These are phyloP conservation scores for Eremochloa ophiuroides DNA, from an alignment of 176 grass and related monocot genomes.

Conservation along the genomic window DNA sequence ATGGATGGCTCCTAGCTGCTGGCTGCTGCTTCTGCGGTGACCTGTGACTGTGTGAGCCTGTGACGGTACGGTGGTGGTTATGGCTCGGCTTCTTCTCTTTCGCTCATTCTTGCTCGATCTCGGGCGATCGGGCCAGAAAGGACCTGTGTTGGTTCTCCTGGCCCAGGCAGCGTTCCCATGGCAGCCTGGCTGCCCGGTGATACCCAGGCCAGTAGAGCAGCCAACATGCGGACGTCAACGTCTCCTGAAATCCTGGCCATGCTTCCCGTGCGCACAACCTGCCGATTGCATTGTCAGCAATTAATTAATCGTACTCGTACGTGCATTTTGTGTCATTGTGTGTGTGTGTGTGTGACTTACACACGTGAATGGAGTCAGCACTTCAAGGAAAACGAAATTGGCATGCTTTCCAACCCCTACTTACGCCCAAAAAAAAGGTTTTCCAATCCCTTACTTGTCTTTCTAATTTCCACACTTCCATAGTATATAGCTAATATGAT, in stretches of 20 bases:
- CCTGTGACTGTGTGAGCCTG: no score
- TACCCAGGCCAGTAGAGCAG: no score
- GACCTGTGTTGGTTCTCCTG: no score
- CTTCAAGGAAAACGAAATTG: background rate
- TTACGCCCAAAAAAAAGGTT: no score
- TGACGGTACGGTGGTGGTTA: no score
- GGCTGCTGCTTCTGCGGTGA: no score
- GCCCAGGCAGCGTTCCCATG: no score
- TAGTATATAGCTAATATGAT: no score
- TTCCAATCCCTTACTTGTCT: no score
- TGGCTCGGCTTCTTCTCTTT: background rate
- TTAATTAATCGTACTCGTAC: background rate
- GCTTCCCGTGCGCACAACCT: background rate
- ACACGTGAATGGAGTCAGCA: background rate
- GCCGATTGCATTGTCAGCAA: background rate
- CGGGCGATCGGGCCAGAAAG: background rate
- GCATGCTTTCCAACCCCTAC: background rate
- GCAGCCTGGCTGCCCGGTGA: no score
- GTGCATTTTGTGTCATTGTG: no score
- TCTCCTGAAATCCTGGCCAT: background rate
- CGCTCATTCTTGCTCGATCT: background rate
- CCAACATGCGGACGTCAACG: background rate
- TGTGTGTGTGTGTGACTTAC: background rate
- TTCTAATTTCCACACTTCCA: background rate
- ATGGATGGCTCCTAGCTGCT: no score